These are phyloP conservation scores for Mortierella sp. DNA, from an alignment of 371 early-diverging fungal genomes.

Conservation along the genomic window DNA sequence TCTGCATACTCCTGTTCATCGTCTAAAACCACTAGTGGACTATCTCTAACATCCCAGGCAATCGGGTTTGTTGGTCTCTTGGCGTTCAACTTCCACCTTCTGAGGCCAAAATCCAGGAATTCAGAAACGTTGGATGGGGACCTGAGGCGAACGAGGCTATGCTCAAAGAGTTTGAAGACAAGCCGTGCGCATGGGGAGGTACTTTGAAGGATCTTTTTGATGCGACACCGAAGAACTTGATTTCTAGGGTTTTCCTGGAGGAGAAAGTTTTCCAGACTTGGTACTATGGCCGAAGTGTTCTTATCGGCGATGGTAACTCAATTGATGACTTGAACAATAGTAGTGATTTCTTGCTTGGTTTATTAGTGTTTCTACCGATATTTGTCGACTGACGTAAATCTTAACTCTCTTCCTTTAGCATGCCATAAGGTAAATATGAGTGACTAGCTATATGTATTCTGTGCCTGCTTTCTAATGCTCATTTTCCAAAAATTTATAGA, in stretches of 20 bases:
- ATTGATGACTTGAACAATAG: too few relatives aligned
- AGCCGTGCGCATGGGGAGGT: constrained; percentile 11
- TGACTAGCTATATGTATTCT: too few relatives aligned
- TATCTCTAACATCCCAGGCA: constrained; percentile 7
- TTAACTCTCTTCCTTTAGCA: too few relatives aligned
- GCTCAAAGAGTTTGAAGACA: constrained; percentile 7
- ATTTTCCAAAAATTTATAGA: too few relatives aligned
- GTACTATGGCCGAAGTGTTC: constrained; percentile 20
- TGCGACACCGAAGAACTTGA: constrained; percentile 8
- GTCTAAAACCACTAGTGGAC: too few relatives aligned
- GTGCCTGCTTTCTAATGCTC: too few relatives aligned
- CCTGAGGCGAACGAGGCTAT: constrained; percentile 13
- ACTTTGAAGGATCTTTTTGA: constrained; percentile 18
- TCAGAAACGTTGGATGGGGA: constrained; percentile 32
- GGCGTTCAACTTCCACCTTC: background rate
- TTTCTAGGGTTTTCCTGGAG: constrained; percentile 21
- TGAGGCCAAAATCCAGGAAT: constrained; percentile 5
- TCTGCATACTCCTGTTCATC: too few relatives aligned
- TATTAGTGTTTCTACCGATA: too few relatives aligned
- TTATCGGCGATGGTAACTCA: constrained; percentile 17
- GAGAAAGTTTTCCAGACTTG: constrained; percentile 17
- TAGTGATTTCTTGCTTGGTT: too few relatives aligned
- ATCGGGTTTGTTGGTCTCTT: constrained; percentile 21
- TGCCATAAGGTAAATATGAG: constrained; percentile 27
- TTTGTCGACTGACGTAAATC: too few relatives aligned